Percentiles rank a stretch among this genome's conserved stretches.
Evolutionary conservation across 192 early-diverging fungal species (phyloP).

Genomic region (Entomortierella chlamydospora): DNA sequence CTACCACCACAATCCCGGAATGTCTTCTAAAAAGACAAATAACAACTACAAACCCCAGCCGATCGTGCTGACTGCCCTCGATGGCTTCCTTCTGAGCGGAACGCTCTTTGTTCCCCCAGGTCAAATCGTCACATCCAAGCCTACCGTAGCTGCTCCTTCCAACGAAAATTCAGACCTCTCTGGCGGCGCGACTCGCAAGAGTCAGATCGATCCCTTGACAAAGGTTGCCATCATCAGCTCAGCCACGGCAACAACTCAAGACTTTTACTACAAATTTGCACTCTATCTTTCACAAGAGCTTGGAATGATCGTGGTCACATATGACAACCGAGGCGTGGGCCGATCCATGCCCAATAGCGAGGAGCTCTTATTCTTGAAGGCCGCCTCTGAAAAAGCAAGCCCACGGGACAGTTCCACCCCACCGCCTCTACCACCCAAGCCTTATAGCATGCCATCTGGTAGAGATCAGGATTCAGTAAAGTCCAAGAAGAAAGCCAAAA

Average conservation of each 20-base stretch:
- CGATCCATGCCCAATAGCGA: slow-evolving; percentile 42
- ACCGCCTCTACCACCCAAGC: slow-evolving; percentile 26
- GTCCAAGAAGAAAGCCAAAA: slow-evolving; percentile 20
- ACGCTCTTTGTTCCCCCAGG: slow-evolving; percentile 36
- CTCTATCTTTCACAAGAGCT: slow-evolving; percentile 47
- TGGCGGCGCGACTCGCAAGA: slow-evolving; percentile 18
- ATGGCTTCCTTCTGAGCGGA: slow-evolving; percentile 43
- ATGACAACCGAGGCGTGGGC: slow-evolving; percentile 46
- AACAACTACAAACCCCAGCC: slow-evolving; percentile 36
- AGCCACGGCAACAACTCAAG: slow-evolving; percentile 49
- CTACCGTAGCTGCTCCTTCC: neutral
- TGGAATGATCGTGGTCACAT: slow-evolving; percentile 45
- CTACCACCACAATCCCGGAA: neutral
- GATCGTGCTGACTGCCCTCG: slow-evolving; percentile 46
- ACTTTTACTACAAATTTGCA: slow-evolving; percentile 52
- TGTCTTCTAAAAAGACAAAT: slow-evolving; percentile 8
- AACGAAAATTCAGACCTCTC: slow-evolving; percentile 19
- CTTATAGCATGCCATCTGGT: neutral
- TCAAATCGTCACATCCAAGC: slow-evolving; percentile 16
- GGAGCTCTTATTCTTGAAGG: slow-evolving; percentile 27
- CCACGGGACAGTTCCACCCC: neutral
- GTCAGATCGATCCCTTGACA: slow-evolving; percentile 21
- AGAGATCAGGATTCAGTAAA: neutral
- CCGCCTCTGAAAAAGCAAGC: slow-evolving; percentile 10
- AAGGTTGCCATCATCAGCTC: slow-evolving; percentile 46